A percentile compares a stretch with the other conserved stretches of the same genome.
phyloP scores from a whole-genome alignment of 2,329 filamentous ascomycete genomes.

The Mycosphaerelloides madeirae region DNA sequence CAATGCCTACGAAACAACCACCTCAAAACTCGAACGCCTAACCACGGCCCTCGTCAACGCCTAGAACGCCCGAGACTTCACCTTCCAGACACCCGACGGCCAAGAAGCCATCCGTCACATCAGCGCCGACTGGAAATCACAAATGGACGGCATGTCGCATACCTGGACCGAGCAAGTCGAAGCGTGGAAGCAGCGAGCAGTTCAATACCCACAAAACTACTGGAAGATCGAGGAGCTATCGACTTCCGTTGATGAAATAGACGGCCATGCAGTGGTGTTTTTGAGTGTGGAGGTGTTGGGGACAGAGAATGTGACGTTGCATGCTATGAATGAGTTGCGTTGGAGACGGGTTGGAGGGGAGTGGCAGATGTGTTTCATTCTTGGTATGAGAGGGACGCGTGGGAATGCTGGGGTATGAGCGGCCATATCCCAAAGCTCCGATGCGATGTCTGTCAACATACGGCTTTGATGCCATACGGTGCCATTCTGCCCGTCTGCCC shows the following conservation, averaged over 20 bases:
- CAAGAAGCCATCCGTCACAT: neutral
- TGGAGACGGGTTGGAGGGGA: neutral
- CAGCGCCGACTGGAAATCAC: neutral
- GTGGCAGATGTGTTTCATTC: constrained; percentile 1
- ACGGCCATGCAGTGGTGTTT: constrained; percentile 1
- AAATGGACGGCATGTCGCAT: constrained; percentile 2
- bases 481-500: too few relatives aligned
- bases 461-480: too few relatives aligned
- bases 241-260: neutral
- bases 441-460: too few relatives aligned
- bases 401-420: constrained; percentile 1
- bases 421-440: too few relatives aligned
- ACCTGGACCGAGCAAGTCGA: constrained; percentile 2
- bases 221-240: neutral
- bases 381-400: constrained; percentile 3
- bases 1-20: neutral
- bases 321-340: constrained; percentile 5
- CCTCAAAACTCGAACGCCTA: constrained; percentile 2
- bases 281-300: constrained; percentile 1
- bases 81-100: neutral
- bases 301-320: neutral
- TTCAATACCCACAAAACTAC: neutral
- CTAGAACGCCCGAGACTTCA: constrained; percentile 1
- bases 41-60: neutral
- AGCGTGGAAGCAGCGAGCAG: neutral